Base-by-base conservation (phyloP, 768 basidiomycete species). In the Tephrocybe sp. region DNA sequence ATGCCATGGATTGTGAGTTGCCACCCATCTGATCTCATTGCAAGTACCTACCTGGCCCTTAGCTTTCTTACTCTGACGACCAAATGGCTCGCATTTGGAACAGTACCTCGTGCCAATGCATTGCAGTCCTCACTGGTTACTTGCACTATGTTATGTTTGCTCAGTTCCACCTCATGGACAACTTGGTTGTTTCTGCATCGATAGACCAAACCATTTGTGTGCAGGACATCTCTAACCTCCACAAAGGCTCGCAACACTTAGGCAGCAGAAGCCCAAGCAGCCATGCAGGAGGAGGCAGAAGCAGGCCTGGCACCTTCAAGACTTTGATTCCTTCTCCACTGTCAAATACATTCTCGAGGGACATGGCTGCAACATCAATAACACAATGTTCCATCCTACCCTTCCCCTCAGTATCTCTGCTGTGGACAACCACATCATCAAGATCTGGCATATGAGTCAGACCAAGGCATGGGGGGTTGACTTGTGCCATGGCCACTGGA, bases 81-180 rank as follows among this genome's bases (percentile, higher is more conserved):
- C 97, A 99, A 73, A 99, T 97, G 8, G 98, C 98, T 70, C 86
- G 97, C 44, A 95, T 99, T 72, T 98, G 97, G 97, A 98, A 98
- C 76, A 98, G 94, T 78, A 97, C 95, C 25, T 93, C 91, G 24
- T 80, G 97, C 56, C 93, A 94, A 99, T n/a, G n/a, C n/a, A n/a
- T n/a, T n/a, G n/a, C n/a, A n/a, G n/a, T n/a, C n/a, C n/a, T n/a
- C n/a, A n/a, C 97, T 1, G 96, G 96, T 11, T 97, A 99, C 69
- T 98, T 96, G 5, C 96, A 99, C 79, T 99, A 98, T 69, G 92
- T 99, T 71, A 96, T 96, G 93, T 97, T 92, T 34, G 97, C 93
- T 26, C 89, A 92, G 64, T 98, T 98, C 76, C 97, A 99, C 69
- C 94, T 96, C 26, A 98, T 96, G 69, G 97, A 99, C 54, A 95